Base-by-base conservation (phyloP, 2,329 filamentous ascomycete genomes). In the Thielaviopsis euricoi region DNA sequence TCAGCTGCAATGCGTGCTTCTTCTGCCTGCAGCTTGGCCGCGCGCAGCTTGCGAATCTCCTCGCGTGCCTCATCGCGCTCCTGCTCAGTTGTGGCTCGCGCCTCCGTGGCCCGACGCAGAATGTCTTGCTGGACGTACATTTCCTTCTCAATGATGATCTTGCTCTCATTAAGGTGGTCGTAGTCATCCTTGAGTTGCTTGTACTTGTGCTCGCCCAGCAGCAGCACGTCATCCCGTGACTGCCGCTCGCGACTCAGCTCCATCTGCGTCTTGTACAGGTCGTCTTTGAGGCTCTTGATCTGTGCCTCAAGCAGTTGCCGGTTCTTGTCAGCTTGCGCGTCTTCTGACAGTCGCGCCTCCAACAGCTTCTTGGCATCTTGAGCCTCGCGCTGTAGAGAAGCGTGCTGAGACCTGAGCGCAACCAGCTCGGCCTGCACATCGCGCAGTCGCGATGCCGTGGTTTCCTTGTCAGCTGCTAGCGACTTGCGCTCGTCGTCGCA, bases 121-220 rank as follows among this genome's bases (percentile, higher is more conserved):
- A 87, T 86, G 67, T 98, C 91, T 69, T 96, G 90, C 67, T 97
- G 91, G 5, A 87, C 85, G 67, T 97, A 97, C 68, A 98, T 84
- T 70, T 97, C 91, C 69, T 96, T 97, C 70, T 98, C 91, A 62
- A 98, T 95, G 52, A 84, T 95, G 65, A 96, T 95, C 70, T 98
- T 98, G 26, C 89, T 85, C 62, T 96, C 89, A 65, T 95, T 95
- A 37, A 97, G 76, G 37, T 82, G 80, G 54, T 94, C 85, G 64
- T 83, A 95, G 63, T 97, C 89, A 25, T 90, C 83, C 67, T 90
- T 85, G 61, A 98, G 75, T 55, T 85, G 81, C 51, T 86, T 77
- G 65, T 85, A 87, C 67, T 93, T 94, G 71, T 95, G 90, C 64
- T 96, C 89, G 4, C 87, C 83, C 59, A 97, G 84, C 64, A 95